Base-by-base conservation (phyloP, 345 rosid species). In the Streptanthus diversifolius region DNA sequence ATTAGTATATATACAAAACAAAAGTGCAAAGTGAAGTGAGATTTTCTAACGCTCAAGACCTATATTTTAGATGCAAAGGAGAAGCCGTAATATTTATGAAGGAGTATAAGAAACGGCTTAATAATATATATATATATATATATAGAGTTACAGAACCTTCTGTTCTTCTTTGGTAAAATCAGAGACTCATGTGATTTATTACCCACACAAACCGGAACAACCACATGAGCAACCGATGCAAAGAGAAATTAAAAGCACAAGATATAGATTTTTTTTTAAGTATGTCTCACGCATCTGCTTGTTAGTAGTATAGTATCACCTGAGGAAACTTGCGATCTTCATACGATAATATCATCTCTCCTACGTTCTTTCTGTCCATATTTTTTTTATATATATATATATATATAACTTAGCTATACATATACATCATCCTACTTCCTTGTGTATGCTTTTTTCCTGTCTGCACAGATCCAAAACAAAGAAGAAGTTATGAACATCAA, bases 401-500 rank as follows among this genome's bases (percentile, higher is more conserved):
- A 71, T 70, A 59, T 67, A 75, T 74, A 52, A 61, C 80, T 76
- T 76, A 66, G 54, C 68, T 66, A 66, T 59, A 84, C 87, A 86
- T 83, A 85, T 82, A 84, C 80, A 62, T 41, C 75, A 76, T 74
- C 83, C 80, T 79, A 76, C 86, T 77, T 74, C 86, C 78, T 74
- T 79, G 84, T 81, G 80, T 85, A 78, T 81, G 87, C 87, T 77
- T 83, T 80, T 80, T 84, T 80, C 82, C 83, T 77, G 43, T 83
- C 97, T 90, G 90, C 89, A 81, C 17, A 60, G 19, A 59, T 29
- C 49, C 19, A 59, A 37, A 61, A 4, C 73, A 67, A 53, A 57
- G 37, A 49, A 56, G 0, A 43, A 19, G 41, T 54, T 13, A 49
- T 17, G 17, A 41, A 37, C 19, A 63, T 64, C 35, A 69, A 17